These are phyloP conservation scores for Dictyophora rubrovolvata DNA, from an alignment of 768 basidiomycete genomes.

Conservation along the genomic window DNA sequence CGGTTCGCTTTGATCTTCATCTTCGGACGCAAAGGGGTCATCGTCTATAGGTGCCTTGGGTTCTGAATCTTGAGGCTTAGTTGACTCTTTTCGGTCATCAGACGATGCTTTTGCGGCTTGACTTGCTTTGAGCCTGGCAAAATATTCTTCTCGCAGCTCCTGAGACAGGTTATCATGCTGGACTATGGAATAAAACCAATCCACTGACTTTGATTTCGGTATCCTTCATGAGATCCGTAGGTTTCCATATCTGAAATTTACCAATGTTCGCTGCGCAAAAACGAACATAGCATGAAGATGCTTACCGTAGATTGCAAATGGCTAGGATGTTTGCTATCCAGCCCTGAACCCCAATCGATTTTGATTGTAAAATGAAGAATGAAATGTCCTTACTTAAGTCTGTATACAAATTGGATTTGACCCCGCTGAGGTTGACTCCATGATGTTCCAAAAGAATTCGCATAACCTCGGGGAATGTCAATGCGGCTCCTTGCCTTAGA, in stretches of 20 bases:
- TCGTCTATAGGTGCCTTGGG: conserved; percentile 31
- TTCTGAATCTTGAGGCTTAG: conserved; percentile 35
- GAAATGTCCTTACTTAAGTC: conserved; percentile 32
- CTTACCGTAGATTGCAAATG: conserved; percentile 59
- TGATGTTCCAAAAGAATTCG: conserved; percentile 54
- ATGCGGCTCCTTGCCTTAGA: neutral
- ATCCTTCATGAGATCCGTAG: conserved; percentile 44
- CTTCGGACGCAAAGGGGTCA: conserved; percentile 53
- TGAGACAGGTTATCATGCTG: conserved; percentile 17
- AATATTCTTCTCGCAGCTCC: conserved; percentile 57
- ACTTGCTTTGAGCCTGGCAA: conserved; percentile 31
- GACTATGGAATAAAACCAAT: neutral
- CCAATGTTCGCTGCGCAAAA: neutral
- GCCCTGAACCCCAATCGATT: conserved; percentile 27
- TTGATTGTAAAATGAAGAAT: neutral
- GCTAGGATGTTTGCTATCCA: conserved; percentile 71
- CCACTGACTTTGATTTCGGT: conserved; percentile 49
- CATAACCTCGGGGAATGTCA: conserved; percentile 43
- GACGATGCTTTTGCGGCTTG: conserved; percentile 17
- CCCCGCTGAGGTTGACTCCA: conserved; percentile 54
- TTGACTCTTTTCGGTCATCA: conserved; percentile 15
- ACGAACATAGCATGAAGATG: neutral
- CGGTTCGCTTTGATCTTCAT: conserved; percentile 15
- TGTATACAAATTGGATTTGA: conserved; percentile 66
- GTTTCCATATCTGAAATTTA: conserved; percentile 56